Percentiles rank a stretch among this genome's conserved stretches.
Conservation (phyloP, 1,139 yeast genomes). For the Blastobotrys arbuscula region DNA sequence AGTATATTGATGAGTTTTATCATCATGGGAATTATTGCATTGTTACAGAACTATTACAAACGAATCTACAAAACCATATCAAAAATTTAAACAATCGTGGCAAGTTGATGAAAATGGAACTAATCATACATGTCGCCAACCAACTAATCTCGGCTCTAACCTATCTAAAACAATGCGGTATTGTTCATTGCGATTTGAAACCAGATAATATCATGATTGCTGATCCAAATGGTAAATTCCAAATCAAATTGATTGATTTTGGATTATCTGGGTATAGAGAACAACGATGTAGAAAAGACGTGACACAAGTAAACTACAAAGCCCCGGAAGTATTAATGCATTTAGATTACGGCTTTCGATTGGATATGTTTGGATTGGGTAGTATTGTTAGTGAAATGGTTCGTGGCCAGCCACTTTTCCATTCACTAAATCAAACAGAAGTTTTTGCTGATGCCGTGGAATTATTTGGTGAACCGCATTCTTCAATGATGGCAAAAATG, state of each 20-base stretch:
- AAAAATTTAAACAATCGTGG: background rate
- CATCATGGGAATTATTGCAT: background rate
- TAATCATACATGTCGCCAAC: background rate
- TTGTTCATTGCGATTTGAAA: background rate
- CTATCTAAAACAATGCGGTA: background rate
- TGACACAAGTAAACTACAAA: background rate
- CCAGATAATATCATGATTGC: background rate
- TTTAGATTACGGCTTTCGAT: background rate
- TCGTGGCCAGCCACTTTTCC: background rate
- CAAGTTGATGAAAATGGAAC: background rate
- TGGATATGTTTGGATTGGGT: background rate
- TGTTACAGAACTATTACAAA: background rate
- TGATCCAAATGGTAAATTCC: background rate
- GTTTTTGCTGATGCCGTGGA: background rate
- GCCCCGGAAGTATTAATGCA: background rate
- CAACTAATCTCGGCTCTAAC: background rate
- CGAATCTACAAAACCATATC: background rate
- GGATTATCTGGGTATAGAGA: background rate
- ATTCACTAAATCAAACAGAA: background rate
- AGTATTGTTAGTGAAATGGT: background rate
- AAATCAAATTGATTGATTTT: background rate
- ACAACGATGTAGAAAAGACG: background rate
- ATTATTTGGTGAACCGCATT: background rate
- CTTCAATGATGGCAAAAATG: background rate
- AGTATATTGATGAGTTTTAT: background rate